Conservation (phyloP, 192 early-diverging fungal genomes). For the Kappamyces sp. region DNA sequence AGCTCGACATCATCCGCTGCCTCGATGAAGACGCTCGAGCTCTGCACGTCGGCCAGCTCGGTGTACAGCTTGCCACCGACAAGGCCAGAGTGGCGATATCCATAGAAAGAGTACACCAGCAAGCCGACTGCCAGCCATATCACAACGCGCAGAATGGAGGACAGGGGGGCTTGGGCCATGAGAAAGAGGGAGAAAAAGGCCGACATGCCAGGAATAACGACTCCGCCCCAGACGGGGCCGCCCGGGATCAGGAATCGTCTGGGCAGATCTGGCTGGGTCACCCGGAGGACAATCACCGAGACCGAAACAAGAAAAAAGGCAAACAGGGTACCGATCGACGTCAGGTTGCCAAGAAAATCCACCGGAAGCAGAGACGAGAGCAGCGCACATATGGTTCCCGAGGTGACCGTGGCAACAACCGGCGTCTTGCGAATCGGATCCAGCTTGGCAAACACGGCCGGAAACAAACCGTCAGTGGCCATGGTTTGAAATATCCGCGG, state of each 20-base stretch:
- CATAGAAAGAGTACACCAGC: slow-evolving; percentile 68
- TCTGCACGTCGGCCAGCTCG: no score
- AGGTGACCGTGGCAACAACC: slow-evolving; percentile 60
- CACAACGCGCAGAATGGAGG: slow-evolving; percentile 65
- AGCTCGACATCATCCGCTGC: no score
- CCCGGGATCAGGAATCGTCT: slow-evolving; percentile 72
- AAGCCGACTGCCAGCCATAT: slow-evolving; percentile 74
- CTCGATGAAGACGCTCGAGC: no score
- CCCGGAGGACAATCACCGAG: slow-evolving; percentile 66
- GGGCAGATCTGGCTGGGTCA: slow-evolving; percentile 60
- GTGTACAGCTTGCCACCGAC: not conserved
- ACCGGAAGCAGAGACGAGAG: slow-evolving; percentile 71
- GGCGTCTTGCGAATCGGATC: slow-evolving; percentile 72
- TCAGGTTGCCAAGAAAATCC: slow-evolving; percentile 77
- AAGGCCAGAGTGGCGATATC: slow-evolving; percentile 58
- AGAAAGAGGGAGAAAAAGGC: slow-evolving; percentile 55
- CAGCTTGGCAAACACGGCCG: slow-evolving; percentile 60
- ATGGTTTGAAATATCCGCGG: slow-evolving; percentile 84
- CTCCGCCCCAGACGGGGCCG: slow-evolving; percentile 45
- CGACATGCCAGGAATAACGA: slow-evolving; percentile 60
- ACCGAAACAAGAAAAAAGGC: slow-evolving; percentile 75
- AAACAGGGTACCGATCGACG: slow-evolving; percentile 77
- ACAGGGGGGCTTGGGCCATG: slow-evolving; percentile 53
- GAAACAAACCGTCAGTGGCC: slow-evolving; percentile 81
- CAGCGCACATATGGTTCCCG: slow-evolving; percentile 61